phyloP scores from a whole-genome alignment of 306 rosid genomes.

The Cucurbita argyrosperma region DNA sequence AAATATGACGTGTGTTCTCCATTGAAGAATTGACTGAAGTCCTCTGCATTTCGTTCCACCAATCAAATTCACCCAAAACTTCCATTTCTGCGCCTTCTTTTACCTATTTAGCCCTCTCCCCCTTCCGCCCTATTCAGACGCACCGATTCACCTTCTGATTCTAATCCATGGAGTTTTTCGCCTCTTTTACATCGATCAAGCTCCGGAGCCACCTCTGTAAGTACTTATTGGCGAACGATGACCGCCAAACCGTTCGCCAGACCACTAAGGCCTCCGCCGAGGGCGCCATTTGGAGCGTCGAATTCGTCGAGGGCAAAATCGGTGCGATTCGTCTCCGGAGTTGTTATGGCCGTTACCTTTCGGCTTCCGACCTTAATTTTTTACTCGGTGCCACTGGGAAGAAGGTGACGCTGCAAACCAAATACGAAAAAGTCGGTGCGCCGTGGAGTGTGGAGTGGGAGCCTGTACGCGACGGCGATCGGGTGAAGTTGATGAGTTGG shows the following conservation, averaged over 20 bases:
- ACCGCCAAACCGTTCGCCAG: constrained; percentile 56
- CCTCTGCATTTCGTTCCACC: background rate
- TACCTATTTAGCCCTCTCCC: background rate
- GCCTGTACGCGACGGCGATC: constrained; percentile 42
- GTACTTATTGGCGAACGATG: constrained; percentile 60
- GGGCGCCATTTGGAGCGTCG: constrained; percentile 47
- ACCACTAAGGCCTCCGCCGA: constrained; percentile 41
- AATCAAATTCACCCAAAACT: background rate
- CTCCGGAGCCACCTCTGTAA: constrained; percentile 61
- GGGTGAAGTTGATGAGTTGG: constrained; percentile 47
- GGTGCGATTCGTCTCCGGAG: constrained; percentile 62
- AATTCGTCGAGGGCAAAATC: constrained; percentile 31
- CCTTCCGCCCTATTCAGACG: background rate
- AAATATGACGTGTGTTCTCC: background rate
- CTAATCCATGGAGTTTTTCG: constrained; percentile 47
- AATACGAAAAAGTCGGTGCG: constrained; percentile 9
- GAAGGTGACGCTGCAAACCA: constrained; percentile 42
- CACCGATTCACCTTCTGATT: background rate
- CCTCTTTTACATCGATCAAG: constrained; percentile 50
- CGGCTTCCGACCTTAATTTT: constrained; percentile 46
- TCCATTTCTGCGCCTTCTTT: background rate
- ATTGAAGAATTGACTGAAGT: background rate
- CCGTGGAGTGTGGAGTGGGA: constrained; percentile 76
- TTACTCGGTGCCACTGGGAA: constrained; percentile 75
- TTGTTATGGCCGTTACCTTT: constrained; percentile 60